These are phyloP conservation scores for Solanum raphanifolium DNA, from an alignment of 257 asterid genomes.

Conservation along the genomic window DNA sequence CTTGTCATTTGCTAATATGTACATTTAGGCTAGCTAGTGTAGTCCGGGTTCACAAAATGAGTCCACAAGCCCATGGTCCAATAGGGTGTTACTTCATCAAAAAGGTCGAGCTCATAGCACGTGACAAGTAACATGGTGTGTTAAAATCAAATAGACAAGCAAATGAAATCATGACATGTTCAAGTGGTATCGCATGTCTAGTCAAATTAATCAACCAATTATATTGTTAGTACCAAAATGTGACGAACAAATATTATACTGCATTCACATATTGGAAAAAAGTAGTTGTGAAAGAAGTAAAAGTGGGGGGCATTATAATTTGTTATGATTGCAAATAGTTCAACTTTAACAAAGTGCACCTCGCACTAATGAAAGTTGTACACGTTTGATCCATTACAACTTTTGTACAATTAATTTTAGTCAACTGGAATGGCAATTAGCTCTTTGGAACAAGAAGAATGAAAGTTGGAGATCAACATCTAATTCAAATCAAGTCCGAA, in stretches of 20 bases:
- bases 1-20: too few relatives aligned
- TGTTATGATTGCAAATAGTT: background rate
- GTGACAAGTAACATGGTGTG: background rate
- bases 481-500: background rate
- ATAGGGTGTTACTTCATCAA: too few relatives aligned
- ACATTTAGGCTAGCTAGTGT: too few relatives aligned
- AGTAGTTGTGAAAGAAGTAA: background rate
- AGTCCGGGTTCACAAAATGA: too few relatives aligned
- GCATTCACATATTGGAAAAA: background rate
- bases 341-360: background rate
- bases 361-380: background rate
- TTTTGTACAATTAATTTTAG: background rate
- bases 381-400: background rate
- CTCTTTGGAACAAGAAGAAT: background rate
- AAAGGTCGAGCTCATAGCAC: background rate
- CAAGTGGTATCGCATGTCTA: background rate
- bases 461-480: background rate
- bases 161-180: background rate
- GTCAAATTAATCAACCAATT: background rate
- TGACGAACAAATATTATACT: background rate
- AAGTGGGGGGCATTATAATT: background rate
- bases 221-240: background rate
- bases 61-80: too few relatives aligned
- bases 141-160: background rate
- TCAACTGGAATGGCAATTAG: background rate